A percentile compares a stretch with the other conserved stretches of the same genome.
Conservation (phyloP, 2,329 filamentous ascomycete genomes). For the Talaromyces atroroseus region DNA sequence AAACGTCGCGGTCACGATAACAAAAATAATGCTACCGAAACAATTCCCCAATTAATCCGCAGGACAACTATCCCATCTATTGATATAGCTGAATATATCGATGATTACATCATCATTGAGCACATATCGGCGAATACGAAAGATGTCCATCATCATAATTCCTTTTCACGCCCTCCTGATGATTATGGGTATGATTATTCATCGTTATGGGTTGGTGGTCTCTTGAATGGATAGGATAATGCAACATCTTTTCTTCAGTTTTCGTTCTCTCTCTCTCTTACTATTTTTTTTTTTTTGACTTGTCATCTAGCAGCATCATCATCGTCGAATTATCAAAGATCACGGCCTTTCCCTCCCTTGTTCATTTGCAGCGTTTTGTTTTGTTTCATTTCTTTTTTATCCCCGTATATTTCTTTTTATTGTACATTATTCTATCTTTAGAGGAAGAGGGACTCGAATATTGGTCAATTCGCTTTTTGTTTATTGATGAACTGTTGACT, state of each 20-base stretch:
- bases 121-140: background rate
- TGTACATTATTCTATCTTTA: background rate
- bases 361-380: background rate
- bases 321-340: no score
- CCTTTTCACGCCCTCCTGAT: background rate
- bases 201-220: background rate
- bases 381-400: no score
- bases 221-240: background rate
- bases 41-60: background rate
- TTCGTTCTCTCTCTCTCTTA: no score
- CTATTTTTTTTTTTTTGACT: background rate
- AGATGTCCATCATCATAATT: background rate
- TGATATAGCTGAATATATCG: background rate
- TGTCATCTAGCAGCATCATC: background rate
- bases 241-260: background rate
- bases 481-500: no score
- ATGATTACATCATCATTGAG: background rate
- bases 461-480: no score
- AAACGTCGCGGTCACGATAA: conserved; percentile 41
- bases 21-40: conserved; percentile 1
- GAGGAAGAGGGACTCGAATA: no score
- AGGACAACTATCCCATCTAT: background rate
- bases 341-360: no score
- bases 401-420: background rate
- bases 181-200: background rate